phyloP scores from a whole-genome alignment of 202 grass and related monocot genomes.

The Saccharum hybrid region DNA sequence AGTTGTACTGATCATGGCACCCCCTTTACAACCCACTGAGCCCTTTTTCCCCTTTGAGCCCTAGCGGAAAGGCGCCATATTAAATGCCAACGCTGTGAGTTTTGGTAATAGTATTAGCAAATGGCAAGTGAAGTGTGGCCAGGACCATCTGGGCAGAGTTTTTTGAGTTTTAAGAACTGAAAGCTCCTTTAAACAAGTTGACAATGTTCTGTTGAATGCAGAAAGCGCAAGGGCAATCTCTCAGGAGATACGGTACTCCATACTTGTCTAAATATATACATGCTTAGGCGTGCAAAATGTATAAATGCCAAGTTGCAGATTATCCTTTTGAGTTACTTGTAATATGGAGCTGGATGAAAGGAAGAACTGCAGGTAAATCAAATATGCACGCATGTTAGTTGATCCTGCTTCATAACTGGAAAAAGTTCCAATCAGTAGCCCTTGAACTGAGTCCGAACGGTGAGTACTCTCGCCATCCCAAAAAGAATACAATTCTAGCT shows the following conservation, averaged over 20 bases:
- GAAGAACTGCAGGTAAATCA: background rate
- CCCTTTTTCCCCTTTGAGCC: constrained; percentile 36
- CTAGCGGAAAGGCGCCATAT: constrained; percentile 49
- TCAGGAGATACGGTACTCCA: constrained; percentile 24
- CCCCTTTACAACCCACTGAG: constrained; percentile 58
- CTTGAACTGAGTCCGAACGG: background rate
- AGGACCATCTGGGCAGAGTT: constrained; percentile 43
- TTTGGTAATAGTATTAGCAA: constrained; percentile 52
- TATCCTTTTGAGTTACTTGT: background rate
- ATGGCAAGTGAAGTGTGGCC: constrained; percentile 43
- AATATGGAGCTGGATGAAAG: constrained; percentile 15
- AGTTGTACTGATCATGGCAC: constrained; percentile 46
- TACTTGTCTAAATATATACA: constrained; percentile 15
- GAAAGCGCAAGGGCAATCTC: constrained; percentile 53
- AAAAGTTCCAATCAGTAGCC: background rate
- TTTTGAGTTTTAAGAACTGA: constrained; percentile 46
- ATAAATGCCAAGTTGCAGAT: background rate
- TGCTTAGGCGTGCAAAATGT: constrained; percentile 25
- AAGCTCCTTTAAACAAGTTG: constrained; percentile 53
- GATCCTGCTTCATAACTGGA: background rate
- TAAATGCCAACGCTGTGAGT: constrained; percentile 38
- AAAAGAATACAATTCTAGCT: too few species aligned
- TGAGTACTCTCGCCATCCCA: background rate
- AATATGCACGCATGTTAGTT: background rate
- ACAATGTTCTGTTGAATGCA: constrained; percentile 46